Evolutionary conservation across 176 grass and related monocot species (phyloP).

Genomic region (barley (Hordeum vulgare)): MorexV3_pseudomolecules_assembly NC_058521.1:401344168-401344667

Average conservation of each 20-base stretch:
- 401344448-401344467: conserved; percentile 78
- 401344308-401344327: not conserved
- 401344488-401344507: conserved; percentile 76
- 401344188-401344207: not conserved
- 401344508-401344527: conserved; percentile 24
- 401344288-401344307: not conserved
- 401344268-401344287: not conserved
- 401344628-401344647: not conserved
- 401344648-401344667: not conserved
- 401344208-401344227: not conserved
- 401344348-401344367: not conserved
- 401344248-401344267: conserved; percentile 22
- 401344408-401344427: conserved; percentile 22
- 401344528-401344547: conserved; percentile 11
- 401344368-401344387: conserved; percentile 10
- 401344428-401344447: conserved; percentile 85
- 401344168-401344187: conserved; percentile 28
- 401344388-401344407: conserved; percentile 26
- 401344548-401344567: not conserved
- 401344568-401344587: not conserved
- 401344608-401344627: not conserved
- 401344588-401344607: not conserved
- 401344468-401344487: conserved; percentile 85
- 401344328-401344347: not conserved
- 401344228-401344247: conserved; percentile 26